Conservation (phyloP, 768 basidiomycete species). For the Obba rivulosa region DNA sequence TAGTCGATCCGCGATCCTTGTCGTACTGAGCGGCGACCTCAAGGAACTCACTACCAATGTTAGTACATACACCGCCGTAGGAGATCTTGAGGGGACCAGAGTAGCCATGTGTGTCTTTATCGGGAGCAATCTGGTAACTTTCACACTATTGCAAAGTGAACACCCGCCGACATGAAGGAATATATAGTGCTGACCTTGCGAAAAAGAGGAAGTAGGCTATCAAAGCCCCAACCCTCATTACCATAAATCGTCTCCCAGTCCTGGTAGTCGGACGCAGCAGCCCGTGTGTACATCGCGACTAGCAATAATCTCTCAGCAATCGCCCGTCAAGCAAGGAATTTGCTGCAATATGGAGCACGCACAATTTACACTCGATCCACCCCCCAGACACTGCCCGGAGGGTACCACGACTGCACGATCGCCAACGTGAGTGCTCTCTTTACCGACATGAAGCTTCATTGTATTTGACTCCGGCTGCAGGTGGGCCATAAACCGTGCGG, state of each 20-base stretch:
- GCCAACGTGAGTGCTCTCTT: conserved; percentile 36
- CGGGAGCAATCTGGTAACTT: conserved; percentile 29
- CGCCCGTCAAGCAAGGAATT: not conserved
- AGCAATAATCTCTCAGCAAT: not conserved
- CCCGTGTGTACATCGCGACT: conserved; percentile 41
- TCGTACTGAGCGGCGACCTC: conserved; percentile 19
- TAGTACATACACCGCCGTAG: conserved; percentile 17
- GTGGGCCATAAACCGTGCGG: conserved; percentile 44
- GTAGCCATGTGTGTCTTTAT: conserved; percentile 39
- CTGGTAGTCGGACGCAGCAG: conserved; percentile 56
- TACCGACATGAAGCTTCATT: conserved; percentile 35
- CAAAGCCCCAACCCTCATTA: conserved; percentile 55
- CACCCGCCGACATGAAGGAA: not conserved
- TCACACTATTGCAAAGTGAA: conserved; percentile 25
- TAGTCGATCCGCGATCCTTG: conserved; percentile 9
- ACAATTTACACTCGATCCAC: conserved; percentile 63
- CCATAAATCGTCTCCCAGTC: conserved; percentile 45
- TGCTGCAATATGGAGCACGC: not conserved
- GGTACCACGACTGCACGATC: conserved; percentile 42
- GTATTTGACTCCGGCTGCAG: conserved; percentile 34
- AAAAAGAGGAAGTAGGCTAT: conserved; percentile 47
- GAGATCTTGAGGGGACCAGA: conserved; percentile 38
- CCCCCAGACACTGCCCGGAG: conserved; percentile 49
- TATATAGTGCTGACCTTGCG: conserved; percentile 35
- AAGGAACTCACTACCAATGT: conserved; percentile 22